Evolutionary conservation across 495 filamentous ascomycete genomes (phyloP), one percentile per base, ranked within the genome.

Genomic region (Lophiotrema nucula): DNA sequence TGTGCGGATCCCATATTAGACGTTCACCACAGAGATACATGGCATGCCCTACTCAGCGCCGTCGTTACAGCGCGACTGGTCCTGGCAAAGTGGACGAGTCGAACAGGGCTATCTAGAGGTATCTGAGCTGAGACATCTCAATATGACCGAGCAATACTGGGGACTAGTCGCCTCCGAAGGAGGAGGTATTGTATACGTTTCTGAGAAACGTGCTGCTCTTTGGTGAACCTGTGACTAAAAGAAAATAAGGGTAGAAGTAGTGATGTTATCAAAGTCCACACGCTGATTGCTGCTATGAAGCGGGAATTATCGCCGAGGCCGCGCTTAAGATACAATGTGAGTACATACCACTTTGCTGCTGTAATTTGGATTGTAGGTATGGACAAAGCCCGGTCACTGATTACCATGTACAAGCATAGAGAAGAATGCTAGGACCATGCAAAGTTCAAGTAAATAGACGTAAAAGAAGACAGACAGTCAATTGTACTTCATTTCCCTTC

Each of bases 21-120:
- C 18, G 16, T 19, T 58, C 2, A 18, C 13, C 11, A 51, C 45
- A 38, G 47, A 58, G 19, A 52, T 51, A 2, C 37, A 46, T 2
- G 56, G 56, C 11, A 3, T 58, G 16, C 56, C 56, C 11, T 58
- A 58, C 28, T 44, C 46, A 11, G 56, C 51, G 38, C 56, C 56
- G 2, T 12, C 47, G 2, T 58, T 58, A 22, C 24, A 18, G 16
- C 28, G 31, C 10, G 41, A 48, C 13, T 16, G 4, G 31, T 45
- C 22, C 22, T 22, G 21, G 28, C 10, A 11, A 26, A 21, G 11
- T 24, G 23, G 13, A 11, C 16, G 39, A 22, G 16, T 3, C 16
- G 47, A 13, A 18, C 19, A 5, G n/a, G 18, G 18, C n/a, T 21
- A 2, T 8, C 47, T 31, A 21, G 47, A 51, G 4, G 47, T 35